Percentiles rank a stretch among this genome's conserved stretches.
phyloP scores from a whole-genome alignment of 495 filamentous ascomycete species.

The Hypoxylon perforatum region DNA sequence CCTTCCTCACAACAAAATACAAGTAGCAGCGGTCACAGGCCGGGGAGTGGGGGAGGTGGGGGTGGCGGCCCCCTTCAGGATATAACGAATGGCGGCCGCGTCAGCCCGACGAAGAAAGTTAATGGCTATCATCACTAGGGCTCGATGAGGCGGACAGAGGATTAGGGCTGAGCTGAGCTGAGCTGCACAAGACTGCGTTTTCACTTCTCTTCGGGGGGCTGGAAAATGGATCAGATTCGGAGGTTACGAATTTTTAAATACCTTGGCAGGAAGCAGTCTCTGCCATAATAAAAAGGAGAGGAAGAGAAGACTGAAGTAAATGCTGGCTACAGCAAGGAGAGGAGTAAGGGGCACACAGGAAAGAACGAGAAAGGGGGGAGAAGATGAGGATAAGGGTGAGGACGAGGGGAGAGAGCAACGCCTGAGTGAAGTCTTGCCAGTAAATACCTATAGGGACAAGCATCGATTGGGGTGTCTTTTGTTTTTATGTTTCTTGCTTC shows the following conservation, averaged over 20 bases:
- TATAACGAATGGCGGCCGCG: conserved; percentile 44
- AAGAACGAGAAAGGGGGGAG: neutral
- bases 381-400: neutral
- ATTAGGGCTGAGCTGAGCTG: conserved; percentile 2
- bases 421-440: conserved; percentile 5
- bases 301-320: neutral
- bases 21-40: neutral
- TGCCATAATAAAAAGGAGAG: neutral
- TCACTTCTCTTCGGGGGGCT: conserved; percentile 14
- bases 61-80: conserved; percentile 36
- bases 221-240: neutral
- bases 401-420: neutral
- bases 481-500: too few species aligned
- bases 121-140: conserved; percentile 38
- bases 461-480: conserved; percentile 20
- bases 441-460: conserved; percentile 22
- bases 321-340: conserved; percentile 5
- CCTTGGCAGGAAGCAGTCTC: conserved; percentile 6
- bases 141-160: neutral
- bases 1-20: conserved; percentile 6
- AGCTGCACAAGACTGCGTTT: conserved; percentile 17
- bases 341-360: too few species aligned
- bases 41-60: conserved; percentile 26
- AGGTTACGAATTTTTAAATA: conserved; percentile 1
- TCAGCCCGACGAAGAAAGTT: conserved; percentile 48